Base-by-base conservation (phyloP, 176 grass and related monocot species). In the Juncus inflexus region DNA sequence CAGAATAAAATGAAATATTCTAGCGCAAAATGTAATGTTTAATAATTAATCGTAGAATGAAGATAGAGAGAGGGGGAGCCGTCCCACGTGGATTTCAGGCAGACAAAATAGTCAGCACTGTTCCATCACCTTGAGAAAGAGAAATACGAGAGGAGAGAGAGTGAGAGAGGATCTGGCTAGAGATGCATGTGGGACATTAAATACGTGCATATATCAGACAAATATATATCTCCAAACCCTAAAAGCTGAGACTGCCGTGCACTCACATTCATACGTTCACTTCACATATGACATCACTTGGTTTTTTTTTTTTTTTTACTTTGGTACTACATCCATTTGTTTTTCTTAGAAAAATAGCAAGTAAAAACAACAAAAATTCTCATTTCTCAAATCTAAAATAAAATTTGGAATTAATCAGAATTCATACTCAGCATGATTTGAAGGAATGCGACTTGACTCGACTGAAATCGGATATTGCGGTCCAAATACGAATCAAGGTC, bases 261-360 rank as follows among this genome's bases (percentile, higher is more conserved):
- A 70, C 67, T 57, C 43, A 47, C 43, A 47, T 47, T 47, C 6
- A 47, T 47, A 40, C 67, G 56, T 58, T 54, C 67, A 70, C 67
- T 50, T 70, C 67, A 54, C 7, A 13, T 41, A 40, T 70, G 67
- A 70, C 52, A 70, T 70, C 67, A 41, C 66, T 58, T 70, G 15
- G 40, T 56, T 15, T 28, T 9, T 11, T 57, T n/a, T 56, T 57
- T 40, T 35, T 47, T 47, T 47, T 47, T 47, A 47, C 43, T 47
- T 47, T 6, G 43, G 9, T 47, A 6, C 9, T 47, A 47, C 9
- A 47, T 47, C 43, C 4, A 47, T 6, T 47, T 6, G 9, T 47
- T 47, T 5, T 9, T 47, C 4, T 5, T 47, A 9, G 43, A 6
- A 9, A 47, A 47, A 47, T 47, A 47, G 9, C 9, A 9, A 9